Conservation (phyloP, 768 basidiomycete species). For the Tulasnella sp. region DNA sequence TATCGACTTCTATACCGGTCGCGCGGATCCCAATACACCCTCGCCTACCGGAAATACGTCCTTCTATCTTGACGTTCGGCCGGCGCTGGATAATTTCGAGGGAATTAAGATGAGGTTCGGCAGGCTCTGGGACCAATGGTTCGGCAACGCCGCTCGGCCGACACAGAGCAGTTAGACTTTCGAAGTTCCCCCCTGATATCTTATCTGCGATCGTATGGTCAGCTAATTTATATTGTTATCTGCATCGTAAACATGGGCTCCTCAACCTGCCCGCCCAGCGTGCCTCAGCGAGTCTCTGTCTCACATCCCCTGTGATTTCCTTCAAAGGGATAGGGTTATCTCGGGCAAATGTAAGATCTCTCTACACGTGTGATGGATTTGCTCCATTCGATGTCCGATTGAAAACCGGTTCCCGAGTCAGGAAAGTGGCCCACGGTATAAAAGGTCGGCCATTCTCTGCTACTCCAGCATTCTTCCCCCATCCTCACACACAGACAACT, state of each 20-base stretch:
- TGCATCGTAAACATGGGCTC: too few relatives aligned
- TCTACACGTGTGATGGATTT: not conserved
- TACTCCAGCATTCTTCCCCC: not conserved
- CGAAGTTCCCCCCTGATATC: not conserved
- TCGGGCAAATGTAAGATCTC: not conserved
- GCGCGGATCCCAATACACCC: slow-evolving; percentile 45
- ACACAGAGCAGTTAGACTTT: slow-evolving; percentile 17
- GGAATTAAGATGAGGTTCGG: slow-evolving; percentile 81
- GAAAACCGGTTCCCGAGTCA: slow-evolving; percentile 14
- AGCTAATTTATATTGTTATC: not conserved
- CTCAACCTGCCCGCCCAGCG: not conserved
- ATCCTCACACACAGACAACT: not conserved
- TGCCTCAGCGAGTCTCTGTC: not conserved
- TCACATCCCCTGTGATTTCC: not conserved
- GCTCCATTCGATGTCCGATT: not conserved
- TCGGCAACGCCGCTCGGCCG: slow-evolving; percentile 38
- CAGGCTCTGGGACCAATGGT: slow-evolving; percentile 54
- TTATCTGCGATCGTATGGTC: not conserved
- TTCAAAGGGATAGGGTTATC: not conserved
- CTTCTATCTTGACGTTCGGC: slow-evolving; percentile 93
- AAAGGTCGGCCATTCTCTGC: not conserved
- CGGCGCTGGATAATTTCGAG: slow-evolving; percentile 93
- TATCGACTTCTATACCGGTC: slow-evolving; percentile 97
- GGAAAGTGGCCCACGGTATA: not conserved
- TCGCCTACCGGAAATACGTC: slow-evolving; percentile 61